Evolutionary conservation across 2,329 filamentous ascomycete genomes (phyloP).

Genomic region (Ceratocystis lukuohia): DNA sequence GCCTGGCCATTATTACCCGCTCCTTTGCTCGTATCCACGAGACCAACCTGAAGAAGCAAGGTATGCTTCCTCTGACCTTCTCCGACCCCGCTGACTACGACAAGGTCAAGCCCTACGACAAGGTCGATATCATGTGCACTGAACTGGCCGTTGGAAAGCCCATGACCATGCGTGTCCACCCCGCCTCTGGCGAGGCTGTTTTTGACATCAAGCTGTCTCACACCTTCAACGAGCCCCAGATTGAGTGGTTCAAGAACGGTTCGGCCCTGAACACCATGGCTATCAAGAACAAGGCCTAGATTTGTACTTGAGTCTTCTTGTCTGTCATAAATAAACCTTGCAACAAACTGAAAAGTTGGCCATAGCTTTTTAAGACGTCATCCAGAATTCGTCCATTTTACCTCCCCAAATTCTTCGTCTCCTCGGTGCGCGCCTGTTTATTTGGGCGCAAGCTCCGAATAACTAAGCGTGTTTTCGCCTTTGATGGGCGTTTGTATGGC

Average conservation of each 20-base stretch:
- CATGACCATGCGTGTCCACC: slow-evolving; percentile 81
- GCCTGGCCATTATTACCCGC: slow-evolving; percentile 89
- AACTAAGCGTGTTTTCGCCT: not conserved
- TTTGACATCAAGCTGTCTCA: slow-evolving; percentile 79
- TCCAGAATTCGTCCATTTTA: not conserved
- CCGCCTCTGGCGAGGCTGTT: slow-evolving; percentile 58
- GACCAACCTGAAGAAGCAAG: slow-evolving; percentile 99
- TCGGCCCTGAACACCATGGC: slow-evolving; percentile 98
- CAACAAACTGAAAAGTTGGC: not conserved
- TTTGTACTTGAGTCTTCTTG: not conserved
- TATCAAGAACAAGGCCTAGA: slow-evolving; percentile 38
- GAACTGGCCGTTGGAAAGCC: slow-evolving; percentile 87
- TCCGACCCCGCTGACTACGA: slow-evolving; percentile 91
- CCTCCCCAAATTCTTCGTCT: not conserved
- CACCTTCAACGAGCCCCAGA: slow-evolving; percentile 96
- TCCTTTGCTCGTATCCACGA: slow-evolving; percentile 99
- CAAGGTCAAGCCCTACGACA: slow-evolving; percentile 86
- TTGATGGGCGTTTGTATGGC: not conserved
- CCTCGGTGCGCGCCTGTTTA: not conserved
- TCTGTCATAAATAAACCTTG: not conserved
- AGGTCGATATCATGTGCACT: slow-evolving; percentile 76
- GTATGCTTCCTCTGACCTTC: slow-evolving; percentile 98
- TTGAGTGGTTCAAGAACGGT: slow-evolving; percentile 99
- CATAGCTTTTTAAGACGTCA: slow-evolving; percentile 1
- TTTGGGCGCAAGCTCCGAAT: not conserved